A percentile compares a stretch with the other conserved stretches of the same genome.
phyloP scores from a whole-genome alignment of 257 asterid species.

The Gentiana straminea region DNA sequence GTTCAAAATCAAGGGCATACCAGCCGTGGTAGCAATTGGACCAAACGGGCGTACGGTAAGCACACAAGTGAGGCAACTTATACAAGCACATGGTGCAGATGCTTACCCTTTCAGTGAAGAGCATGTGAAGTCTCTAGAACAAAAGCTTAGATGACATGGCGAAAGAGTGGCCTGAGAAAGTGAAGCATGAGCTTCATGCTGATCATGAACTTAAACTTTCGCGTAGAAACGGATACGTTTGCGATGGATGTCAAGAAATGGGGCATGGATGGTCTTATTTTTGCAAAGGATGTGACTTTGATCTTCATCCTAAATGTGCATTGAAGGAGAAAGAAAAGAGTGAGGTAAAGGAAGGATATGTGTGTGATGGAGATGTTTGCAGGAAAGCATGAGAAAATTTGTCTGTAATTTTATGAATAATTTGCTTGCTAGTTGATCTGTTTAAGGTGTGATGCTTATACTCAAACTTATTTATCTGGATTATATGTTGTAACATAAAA shows the following conservation, averaged over 20 bases:
- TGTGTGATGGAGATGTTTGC: conserved; percentile 23
- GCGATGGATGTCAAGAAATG: conserved; percentile 22
- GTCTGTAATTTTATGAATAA: neutral
- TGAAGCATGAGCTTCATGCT: conserved; percentile 16
- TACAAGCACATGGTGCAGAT: conserved; percentile 18
- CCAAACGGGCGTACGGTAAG: conserved; percentile 18
- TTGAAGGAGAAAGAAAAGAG: conserved; percentile 8
- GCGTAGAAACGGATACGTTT: conserved; percentile 15
- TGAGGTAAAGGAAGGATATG: conserved; percentile 14
- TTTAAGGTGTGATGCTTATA: no score
- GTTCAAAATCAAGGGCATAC: conserved; percentile 28
- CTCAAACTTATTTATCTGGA: no score
- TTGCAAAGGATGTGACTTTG: conserved; percentile 18
- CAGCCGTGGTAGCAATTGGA: conserved; percentile 22
- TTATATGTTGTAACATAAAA: no score
- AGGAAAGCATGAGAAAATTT: conserved; percentile 12
- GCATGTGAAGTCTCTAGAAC: conserved; percentile 10
- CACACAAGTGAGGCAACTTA: conserved; percentile 20
- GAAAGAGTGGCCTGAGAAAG: conserved; percentile 22
- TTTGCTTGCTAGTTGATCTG: no score
- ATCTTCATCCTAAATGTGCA: conserved; percentile 32
- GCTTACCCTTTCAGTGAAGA: conserved; percentile 24
- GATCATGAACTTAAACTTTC: conserved; percentile 15
- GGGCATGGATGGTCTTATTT: conserved; percentile 28
- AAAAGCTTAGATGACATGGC: conserved; percentile 12